Base-by-base conservation (phyloP, 495 filamentous ascomycete genomes). In the Neurospora sp. region DNA sequence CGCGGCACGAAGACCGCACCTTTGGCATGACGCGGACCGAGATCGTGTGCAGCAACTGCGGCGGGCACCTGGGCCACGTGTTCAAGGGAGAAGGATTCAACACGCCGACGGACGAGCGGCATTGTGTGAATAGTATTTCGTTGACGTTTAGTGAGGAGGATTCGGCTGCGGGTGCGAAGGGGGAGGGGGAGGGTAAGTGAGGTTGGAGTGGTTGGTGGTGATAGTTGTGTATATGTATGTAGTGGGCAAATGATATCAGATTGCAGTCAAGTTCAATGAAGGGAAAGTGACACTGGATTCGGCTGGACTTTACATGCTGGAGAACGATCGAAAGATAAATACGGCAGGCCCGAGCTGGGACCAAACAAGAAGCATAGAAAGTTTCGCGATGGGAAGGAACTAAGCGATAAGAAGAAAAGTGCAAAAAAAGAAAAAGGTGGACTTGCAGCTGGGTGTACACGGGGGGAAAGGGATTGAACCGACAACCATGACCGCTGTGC, bases 111-210 rank as follows among this genome's bases (percentile, higher is more conserved):
- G 92, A 99, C 81, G 94, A 98, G 89, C 85, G 96, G 70, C 96
- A 99, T 83, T 99, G 96, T 81, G 96, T 99, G 69, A 99, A 99
- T 80, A 96, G 93, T 75, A 82, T 98, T 27, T 96, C 93, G 81
- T 85, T 99, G 83, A 94, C 87, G 71, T 99, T 99, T 80, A 84
- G 80, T 1, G 81, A 83, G 22, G 88, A 91, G 61, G 91, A 90
- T 75, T 84, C 85, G 75, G 73, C 71, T 31, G 87, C 90, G 46
- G 90, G 87, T 37, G 35, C 35, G 73, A 84, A 85, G 71, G 76
- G 71, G 42, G 78, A 82, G 76, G 79, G 69, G 1, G 41, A 78
- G 42, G 1, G 18, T 20, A 46, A 20, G 42, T 20, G 80, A 27
- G 74, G 69, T 44, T 35, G 73, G 71, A 70, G 61, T 39, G 14